A percentile compares a stretch with the other conserved stretches of the same genome.
phyloP scores from a whole-genome alignment of 108 stramenopile species.

The Schizochytrium sp. region DNA sequence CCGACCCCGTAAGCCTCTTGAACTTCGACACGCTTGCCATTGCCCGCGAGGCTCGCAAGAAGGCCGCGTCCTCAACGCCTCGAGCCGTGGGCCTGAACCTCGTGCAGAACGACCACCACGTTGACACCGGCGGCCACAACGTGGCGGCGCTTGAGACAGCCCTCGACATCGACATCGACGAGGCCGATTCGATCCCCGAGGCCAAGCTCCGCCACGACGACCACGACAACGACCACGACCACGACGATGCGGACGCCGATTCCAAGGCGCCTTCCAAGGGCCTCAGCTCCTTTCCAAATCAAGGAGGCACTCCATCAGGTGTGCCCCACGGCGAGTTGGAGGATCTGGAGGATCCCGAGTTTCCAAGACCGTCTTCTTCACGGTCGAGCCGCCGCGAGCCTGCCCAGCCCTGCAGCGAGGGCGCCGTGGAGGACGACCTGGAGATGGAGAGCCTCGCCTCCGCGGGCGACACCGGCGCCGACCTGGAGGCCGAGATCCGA shows the following conservation, averaged over 20 bases:
- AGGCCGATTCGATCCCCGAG: not conserved
- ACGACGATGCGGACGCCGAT: not conserved
- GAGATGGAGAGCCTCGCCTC: constrained; percentile 48
- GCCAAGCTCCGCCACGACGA: not conserved
- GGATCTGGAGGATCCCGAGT: no score
- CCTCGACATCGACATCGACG: not conserved
- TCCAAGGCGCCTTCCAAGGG: not conserved
- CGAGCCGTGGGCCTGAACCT: not conserved
- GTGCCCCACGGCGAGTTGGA: no score
- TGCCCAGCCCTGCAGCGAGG: not conserved
- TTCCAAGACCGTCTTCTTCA: no score
- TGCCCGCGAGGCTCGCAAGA: constrained; percentile 19
- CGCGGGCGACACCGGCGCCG: not conserved
- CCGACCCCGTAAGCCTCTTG: not conserved
- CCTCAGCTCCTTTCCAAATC: no score
- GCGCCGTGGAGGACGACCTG: constrained; percentile 8
- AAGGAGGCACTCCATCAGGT: no score
- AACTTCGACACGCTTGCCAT: constrained; percentile 2
- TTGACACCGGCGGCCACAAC: constrained; percentile 24
- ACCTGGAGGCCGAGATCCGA: not conserved
- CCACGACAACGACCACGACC: not conserved
- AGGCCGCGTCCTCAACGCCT: constrained; percentile 7
- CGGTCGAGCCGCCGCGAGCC: no score
- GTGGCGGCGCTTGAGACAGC: not conserved
- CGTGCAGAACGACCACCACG: not conserved